Evolutionary conservation across 139 green algal genomes (phyloP), one percentile per base, ranked within the genome.

Genomic region (Picochlorum costavermella): DNA sequence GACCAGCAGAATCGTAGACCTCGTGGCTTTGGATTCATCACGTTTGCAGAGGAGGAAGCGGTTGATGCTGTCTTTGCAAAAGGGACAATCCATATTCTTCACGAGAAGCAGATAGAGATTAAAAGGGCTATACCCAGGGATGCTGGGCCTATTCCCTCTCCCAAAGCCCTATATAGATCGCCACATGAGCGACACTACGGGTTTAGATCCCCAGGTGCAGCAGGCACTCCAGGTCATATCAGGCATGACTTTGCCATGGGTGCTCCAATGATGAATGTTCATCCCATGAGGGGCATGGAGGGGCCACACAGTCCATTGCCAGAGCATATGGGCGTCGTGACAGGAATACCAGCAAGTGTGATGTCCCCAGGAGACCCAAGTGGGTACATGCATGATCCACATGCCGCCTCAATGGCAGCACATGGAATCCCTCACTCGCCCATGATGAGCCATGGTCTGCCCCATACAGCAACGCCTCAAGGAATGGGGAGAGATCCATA

Each of bases 11-110:
- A 90, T 70, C 87, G 87, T 63, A 76, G 90, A 17, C 90, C 92
- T 1, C 78, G 92, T 13, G 92, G 92, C 14, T 98, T 98, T 75
- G 92, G 92, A 14, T 98, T 98, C 63, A 83, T 98, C 25, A 98
- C 87, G 6, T 98, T 95, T 56, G 14, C 75, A 23, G 69, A 80
- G n/a, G 92, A 97, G 67, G 84, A 92, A 16, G 67, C 84, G 2
- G 88, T 98, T 5, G 90, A 96, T 43, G 70, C 72, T 28, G 83
- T 97, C 28, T 90, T 96, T 63, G 67, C 53, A 9, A 68, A 80
- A 43, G 90, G 90, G 11, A 67, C 74, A 23, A 90, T 96, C 70
- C 92, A 98, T 64, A 86, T 79, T 55, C 81, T 98, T 23, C 83
- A 90, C 45, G 92, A 95, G 65, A 98, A 98, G 80, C 84, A 83